Conservation (phyloP, 129 eudicot genomes). For the Glebionis coronaria region DNA sequence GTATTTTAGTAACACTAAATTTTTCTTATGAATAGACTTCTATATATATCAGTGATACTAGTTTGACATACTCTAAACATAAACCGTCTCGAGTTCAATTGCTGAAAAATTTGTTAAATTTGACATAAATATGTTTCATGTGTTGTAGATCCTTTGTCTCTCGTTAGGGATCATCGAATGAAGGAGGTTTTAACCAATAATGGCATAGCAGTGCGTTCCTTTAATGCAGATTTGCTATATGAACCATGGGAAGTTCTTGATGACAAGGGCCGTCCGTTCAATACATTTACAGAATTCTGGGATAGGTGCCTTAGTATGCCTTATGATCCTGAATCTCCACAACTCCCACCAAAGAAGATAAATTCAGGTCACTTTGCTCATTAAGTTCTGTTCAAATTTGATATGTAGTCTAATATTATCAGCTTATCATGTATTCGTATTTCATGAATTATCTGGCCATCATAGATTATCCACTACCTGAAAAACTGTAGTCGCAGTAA, state of each 20-base stretch:
- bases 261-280: slow-evolving; percentile 65
- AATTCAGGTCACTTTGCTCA: slow-evolving; percentile 59
- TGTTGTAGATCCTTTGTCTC: slow-evolving; percentile 81
- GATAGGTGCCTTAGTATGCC: slow-evolving; percentile 95
- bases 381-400: not conserved
- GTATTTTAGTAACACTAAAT: too few relatives aligned
- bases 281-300: slow-evolving; percentile 83
- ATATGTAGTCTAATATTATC: too few relatives aligned
- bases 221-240: slow-evolving; percentile 88
- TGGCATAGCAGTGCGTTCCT: slow-evolving; percentile 72
- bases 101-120: not conserved
- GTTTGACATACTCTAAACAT: too few relatives aligned
- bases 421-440: too few relatives aligned
- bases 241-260: slow-evolving; percentile 97
- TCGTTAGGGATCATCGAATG: slow-evolving; percentile 84
- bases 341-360: slow-evolving; percentile 87
- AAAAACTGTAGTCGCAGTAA: too few relatives aligned
- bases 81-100: not conserved
- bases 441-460: too few relatives aligned
- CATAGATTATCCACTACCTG: too few relatives aligned
- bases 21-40: too few relatives aligned
- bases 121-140: not conserved
- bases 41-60: too few relatives aligned
- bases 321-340: slow-evolving; percentile 90
- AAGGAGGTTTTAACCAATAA: slow-evolving; percentile 72